Base-by-base conservation (phyloP, 768 basidiomycete genomes). In the Chiua virens region DNA sequence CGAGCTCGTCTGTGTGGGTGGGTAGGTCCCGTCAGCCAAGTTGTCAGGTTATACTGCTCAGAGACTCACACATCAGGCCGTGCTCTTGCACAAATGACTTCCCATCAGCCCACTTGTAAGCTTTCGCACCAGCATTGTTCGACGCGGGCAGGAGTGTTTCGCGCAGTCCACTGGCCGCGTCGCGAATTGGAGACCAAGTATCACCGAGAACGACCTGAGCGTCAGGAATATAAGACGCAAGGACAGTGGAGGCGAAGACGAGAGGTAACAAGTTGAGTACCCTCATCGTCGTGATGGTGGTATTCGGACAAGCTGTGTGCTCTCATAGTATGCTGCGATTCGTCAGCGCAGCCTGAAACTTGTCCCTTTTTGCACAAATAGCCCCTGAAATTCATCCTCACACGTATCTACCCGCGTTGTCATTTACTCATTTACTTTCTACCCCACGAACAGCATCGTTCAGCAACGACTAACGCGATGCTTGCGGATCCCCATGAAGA, bases 51-150 rank as follows among this genome's bases (percentile, higher is more conserved):
- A 8, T 8, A 47, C 18, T 1, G n/a, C 17, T 18, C n/a, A 45
- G 21, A 11, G 8, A 75, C 86, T 69, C 60, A 92, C 90, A 92
- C 38, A 80, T 70, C 28, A 91, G 59, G n/a, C 79, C 83, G 44
- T 87, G 77, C 71, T 89, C 80, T 65, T 83, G 80, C 49, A 89
- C 75, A 60, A 79, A 89, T 58, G 86, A 73, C 64, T 75, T 79
- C 18, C 85, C 87, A 20, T 83, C 76, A 21, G 85, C 77, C 87
- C 86, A 89, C 56, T 78, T 77, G 71, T 86, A 73, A 50, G 82
- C 58, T 48, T 76, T 78, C 48, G 74, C 68, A 68, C 76, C 79
- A 20, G 75, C 77, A 27, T 69, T 63, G 43, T 49, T 42, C 53
- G 75, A 58, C 40, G 78, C 71, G 4, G 70, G 63, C 58, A 75